phyloP scores from a whole-genome alignment of 2,329 filamentous ascomycete genomes.

The Aspergillus unguis region DNA sequence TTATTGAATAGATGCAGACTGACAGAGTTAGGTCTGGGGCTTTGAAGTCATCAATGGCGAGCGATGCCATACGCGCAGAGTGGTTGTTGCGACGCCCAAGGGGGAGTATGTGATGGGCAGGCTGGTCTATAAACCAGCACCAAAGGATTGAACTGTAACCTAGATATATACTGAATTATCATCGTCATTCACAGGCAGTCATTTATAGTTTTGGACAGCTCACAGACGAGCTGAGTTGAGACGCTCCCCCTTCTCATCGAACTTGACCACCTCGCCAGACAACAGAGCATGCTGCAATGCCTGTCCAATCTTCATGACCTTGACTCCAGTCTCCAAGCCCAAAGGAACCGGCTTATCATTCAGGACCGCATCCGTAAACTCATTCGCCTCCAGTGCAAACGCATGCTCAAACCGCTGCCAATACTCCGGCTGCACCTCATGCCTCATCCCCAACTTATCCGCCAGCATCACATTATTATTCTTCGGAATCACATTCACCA shows the following conservation, averaged over 20 bases:
- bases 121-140: neutral
- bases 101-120: neutral
- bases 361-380: slow-evolving; percentile 59
- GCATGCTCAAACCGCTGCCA: slow-evolving; percentile 63
- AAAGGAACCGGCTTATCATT: slow-evolving; percentile 56
- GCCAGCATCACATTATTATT: slow-evolving; percentile 54
- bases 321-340: slow-evolving; percentile 55
- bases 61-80: neutral
- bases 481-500: slow-evolving; percentile 59
- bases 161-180: neutral
- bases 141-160: neutral
- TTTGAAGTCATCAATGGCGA: slow-evolving; percentile 2
- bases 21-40: neutral
- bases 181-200: no score
- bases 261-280: slow-evolving; percentile 55
- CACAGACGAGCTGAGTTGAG: neutral
- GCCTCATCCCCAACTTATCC: slow-evolving; percentile 52
- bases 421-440: slow-evolving; percentile 61
- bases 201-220: no score
- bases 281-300: slow-evolving; percentile 58
- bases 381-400: slow-evolving; percentile 62
- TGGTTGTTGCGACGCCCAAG: neutral
- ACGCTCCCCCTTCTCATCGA: slow-evolving; percentile 52
- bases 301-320: slow-evolving; percentile 57
- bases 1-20: neutral